phyloP scores from a whole-genome alignment of 108 stramenopile species.

The Nannochloropsis granulata region DNA sequence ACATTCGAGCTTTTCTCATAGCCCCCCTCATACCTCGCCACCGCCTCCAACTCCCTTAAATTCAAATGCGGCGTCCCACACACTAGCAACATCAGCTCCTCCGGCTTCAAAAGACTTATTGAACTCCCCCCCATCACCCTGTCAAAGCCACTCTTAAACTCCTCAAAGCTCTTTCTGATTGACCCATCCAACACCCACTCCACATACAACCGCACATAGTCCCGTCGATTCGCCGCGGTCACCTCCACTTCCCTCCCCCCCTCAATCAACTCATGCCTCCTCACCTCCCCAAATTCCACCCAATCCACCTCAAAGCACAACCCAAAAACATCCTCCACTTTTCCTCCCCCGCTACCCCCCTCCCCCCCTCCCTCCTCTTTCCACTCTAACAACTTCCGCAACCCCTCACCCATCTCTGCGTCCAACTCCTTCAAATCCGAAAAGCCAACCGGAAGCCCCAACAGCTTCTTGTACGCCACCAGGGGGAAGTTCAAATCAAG shows the following conservation, averaged over 20 bases:
- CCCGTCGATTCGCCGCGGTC: conserved; percentile 57
- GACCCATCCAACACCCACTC: conserved; percentile 48
- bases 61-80: conserved; percentile 31
- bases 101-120: conserved; percentile 25
- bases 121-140: conserved; percentile 33
- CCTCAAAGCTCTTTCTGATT: conserved; percentile 17
- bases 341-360: background rate
- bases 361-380: conserved; percentile 28
- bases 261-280: conserved; percentile 57
- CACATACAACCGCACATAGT: conserved; percentile 66
- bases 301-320: conserved; percentile 43
- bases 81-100: conserved; percentile 44
- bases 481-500: conserved; percentile 67
- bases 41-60: conserved; percentile 29
- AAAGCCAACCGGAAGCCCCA: conserved; percentile 15
- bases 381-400: conserved; percentile 62
- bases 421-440: conserved; percentile 58
- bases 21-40: conserved; percentile 40
- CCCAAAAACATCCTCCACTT: background rate
- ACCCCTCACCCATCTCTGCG: conserved; percentile 52
- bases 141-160: conserved; percentile 31
- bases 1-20: conserved; percentile 19
- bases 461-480: conserved; percentile 68
- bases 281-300: conserved; percentile 46
- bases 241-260: conserved; percentile 60